These are phyloP conservation scores for Friedmanniomyces simplex DNA, from an alignment of 495 filamentous ascomycete genomes.

Conservation along the genomic window DNA sequence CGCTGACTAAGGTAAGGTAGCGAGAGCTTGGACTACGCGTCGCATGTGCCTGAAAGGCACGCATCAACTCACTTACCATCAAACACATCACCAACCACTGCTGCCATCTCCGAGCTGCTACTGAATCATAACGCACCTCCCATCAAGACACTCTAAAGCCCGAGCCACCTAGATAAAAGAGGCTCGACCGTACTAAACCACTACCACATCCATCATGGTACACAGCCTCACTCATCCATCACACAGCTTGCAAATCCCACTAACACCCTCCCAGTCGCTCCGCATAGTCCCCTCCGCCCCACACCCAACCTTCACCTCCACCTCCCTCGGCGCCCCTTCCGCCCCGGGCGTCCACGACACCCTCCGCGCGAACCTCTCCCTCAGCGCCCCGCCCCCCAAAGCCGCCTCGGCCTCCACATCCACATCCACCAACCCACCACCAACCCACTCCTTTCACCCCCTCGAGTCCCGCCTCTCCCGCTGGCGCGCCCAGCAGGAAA, in stretches of 20 bases:
- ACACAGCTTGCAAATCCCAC: background rate
- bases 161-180: no score
- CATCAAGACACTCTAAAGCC: no score
- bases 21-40: no score
- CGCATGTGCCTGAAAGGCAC: no score
- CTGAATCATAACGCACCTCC: no score
- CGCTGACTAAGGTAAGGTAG: no score
- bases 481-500: conserved; percentile 79
- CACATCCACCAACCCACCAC: background rate
- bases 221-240: background rate
- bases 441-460: conserved; percentile 59
- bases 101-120: no score
- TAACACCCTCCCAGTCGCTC: conserved; percentile 55
- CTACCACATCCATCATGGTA: background rate
- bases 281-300: conserved; percentile 63
- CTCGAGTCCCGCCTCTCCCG: conserved; percentile 77
- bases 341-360: conserved; percentile 87
- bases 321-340: conserved; percentile 58
- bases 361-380: conserved; percentile 63
- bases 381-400: conserved; percentile 38
- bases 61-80: no score
- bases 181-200: no score
- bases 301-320: conserved; percentile 38
- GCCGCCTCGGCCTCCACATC: conserved; percentile 29
- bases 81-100: no score